phyloP scores from a whole-genome alignment of 2,329 filamentous ascomycete genomes.

The Talaromyces sp. region DNA sequence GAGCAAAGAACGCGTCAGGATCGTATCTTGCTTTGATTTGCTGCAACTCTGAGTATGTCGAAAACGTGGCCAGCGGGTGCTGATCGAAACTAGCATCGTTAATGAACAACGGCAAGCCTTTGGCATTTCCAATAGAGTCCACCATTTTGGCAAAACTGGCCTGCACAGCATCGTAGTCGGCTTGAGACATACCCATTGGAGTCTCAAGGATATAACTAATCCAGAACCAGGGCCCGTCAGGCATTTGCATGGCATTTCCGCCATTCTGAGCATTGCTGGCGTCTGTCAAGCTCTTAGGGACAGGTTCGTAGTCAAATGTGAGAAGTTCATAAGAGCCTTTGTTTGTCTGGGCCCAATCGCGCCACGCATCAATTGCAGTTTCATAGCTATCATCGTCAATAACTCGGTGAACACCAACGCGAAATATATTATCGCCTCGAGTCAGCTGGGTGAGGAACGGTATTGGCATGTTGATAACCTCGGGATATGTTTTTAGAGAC shows the following conservation, averaged over 20 bases:
- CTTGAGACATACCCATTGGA: constrained; percentile 26
- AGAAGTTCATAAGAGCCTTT: constrained; percentile 33
- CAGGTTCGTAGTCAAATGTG: constrained; percentile 32
- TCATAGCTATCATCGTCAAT: constrained; percentile 26
- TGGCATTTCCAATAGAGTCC: constrained; percentile 28
- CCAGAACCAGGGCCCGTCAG: constrained; percentile 36
- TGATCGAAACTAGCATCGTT: constrained; percentile 37
- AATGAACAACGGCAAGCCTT: constrained; percentile 31
- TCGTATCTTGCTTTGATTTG: constrained; percentile 44
- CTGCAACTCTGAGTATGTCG: constrained; percentile 35
- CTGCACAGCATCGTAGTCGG: constrained; percentile 30
- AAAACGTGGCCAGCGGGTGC: constrained; percentile 29
- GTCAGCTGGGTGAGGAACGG: constrained; percentile 31
- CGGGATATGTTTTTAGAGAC: constrained; percentile 31
- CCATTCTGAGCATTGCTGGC: constrained; percentile 32
- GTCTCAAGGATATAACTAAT: constrained; percentile 32
- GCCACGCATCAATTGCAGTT: constrained; percentile 29
- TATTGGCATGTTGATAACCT: constrained; percentile 37
- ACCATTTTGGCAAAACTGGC: constrained; percentile 34
- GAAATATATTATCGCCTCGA: constrained; percentile 36
- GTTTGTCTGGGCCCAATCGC: constrained; percentile 31
- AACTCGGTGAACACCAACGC: constrained; percentile 34
- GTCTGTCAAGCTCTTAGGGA: constrained; percentile 33
- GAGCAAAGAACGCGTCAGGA: constrained; percentile 25
- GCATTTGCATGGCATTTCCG: constrained; percentile 38